A percentile compares a stretch with the other conserved stretches of the same genome.
These are phyloP conservation scores for Backusella westeae DNA, from an alignment of 192 early-diverging fungal genomes.

Conservation along the genomic window DNA sequence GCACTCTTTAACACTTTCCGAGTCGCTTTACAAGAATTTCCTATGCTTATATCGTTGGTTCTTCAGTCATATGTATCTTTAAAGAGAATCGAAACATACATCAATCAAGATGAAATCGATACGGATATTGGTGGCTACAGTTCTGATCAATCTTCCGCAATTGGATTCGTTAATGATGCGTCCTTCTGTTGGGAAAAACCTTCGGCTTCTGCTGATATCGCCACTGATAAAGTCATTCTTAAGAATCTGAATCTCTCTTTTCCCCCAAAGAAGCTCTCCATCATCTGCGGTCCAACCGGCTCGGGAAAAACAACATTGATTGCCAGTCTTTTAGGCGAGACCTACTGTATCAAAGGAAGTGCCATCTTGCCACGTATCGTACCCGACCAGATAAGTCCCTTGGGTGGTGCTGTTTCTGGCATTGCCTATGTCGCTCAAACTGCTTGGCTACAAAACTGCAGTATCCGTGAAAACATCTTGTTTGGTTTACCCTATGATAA, in stretches of 20 bases:
- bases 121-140: background rate
- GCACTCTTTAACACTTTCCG: constrained; percentile 71
- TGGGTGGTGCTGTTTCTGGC: constrained; percentile 41
- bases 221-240: constrained; percentile 33
- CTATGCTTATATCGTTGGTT: constrained; percentile 53
- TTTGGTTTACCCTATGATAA: too few species aligned
- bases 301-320: background rate
- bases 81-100: constrained; percentile 66
- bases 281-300: too few species aligned
- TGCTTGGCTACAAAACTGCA: constrained; percentile 45
- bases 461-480: constrained; percentile 60
- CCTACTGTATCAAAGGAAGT: constrained; percentile 45
- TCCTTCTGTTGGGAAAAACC: background rate
- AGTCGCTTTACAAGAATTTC: constrained; percentile 56
- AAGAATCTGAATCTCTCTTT: too few species aligned
- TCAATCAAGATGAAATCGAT: constrained; percentile 67
- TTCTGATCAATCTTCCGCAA: constrained; percentile 1
- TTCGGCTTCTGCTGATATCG: constrained; percentile 39
- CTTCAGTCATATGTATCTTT: constrained; percentile 65
- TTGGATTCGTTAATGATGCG: background rate
- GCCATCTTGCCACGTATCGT: constrained; percentile 39
- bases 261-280: too few species aligned
- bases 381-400: background rate
- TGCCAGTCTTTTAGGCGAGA: constrained; percentile 78
- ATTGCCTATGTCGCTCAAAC: constrained; percentile 83